phyloP scores from a whole-genome alignment of 2,329 filamentous ascomycete genomes.

The Curvularia verruculosa region DNA sequence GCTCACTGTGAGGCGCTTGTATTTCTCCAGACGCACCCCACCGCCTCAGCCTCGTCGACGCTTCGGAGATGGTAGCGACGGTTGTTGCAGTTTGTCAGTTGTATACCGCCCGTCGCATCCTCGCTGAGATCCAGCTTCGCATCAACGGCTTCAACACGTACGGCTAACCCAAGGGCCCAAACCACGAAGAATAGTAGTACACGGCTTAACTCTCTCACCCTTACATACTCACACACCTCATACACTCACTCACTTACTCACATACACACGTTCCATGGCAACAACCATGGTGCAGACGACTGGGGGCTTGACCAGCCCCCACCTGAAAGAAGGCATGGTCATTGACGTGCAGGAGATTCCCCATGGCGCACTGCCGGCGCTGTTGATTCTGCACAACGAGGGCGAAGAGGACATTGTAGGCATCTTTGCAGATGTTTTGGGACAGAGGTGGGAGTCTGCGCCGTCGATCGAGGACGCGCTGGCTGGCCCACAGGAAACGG shows the following conservation, averaged over 20 bases:
- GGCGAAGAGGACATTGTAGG: constrained; percentile 77
- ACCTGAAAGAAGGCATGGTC: constrained; percentile 42
- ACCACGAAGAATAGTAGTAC: constrained; percentile 18
- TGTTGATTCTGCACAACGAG: constrained; percentile 68
- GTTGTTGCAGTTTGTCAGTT: constrained; percentile 39
- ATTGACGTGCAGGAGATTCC: constrained; percentile 47
- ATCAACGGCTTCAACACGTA: constrained; percentile 53
- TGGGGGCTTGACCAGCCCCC: constrained; percentile 34
- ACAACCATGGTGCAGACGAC: constrained; percentile 48
- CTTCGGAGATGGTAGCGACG: constrained; percentile 48
- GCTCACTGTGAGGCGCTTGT: constrained; percentile 32
- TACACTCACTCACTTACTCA: no score
- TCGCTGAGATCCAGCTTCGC: constrained; percentile 48
- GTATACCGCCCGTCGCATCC: constrained; percentile 49
- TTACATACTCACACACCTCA: no score
- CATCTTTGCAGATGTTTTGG: constrained; percentile 78
- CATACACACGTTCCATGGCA: no score
- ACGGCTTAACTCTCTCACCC: constrained; percentile 24
- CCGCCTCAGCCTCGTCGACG: constrained; percentile 29
- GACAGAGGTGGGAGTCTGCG: constrained; percentile 71
- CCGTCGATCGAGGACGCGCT: constrained; percentile 62
- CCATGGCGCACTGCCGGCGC: constrained; percentile 44
- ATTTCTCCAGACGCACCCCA: constrained; percentile 37
- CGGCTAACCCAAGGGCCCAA: constrained; percentile 42
- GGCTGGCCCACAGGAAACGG: constrained; percentile 64